Conservation (phyloP, 371 early-diverging fungal genomes). For the Apophysomyces ossiformis region DNA sequence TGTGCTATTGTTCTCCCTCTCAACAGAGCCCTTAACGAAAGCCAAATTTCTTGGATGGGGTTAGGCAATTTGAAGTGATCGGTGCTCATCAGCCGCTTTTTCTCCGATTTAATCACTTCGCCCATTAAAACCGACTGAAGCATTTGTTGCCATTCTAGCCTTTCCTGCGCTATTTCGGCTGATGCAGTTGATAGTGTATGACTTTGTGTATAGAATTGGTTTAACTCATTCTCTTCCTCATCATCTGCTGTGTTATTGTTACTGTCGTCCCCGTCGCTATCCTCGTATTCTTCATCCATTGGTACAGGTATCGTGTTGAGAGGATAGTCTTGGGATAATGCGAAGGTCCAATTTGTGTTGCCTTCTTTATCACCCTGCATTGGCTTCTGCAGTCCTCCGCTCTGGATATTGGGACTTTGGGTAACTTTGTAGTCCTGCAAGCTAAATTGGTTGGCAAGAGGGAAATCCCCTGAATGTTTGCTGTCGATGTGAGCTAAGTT, state of each 20-base stretch:
- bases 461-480: neutral
- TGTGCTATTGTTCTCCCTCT: conserved; percentile 64
- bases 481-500: neutral
- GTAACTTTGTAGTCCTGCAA: conserved; percentile 2
- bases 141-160: conserved; percentile 87
- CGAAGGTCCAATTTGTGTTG: neutral
- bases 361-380: conserved; percentile 6
- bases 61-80: conserved; percentile 54
- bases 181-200: conserved; percentile 26
- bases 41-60: conserved; percentile 76
- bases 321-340: conserved; percentile 22
- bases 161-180: conserved; percentile 64
- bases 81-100: conserved; percentile 64
- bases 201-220: conserved; percentile 37
- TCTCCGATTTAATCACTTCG: conserved; percentile 84
- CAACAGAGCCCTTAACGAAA: conserved; percentile 71
- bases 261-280: conserved; percentile 29
- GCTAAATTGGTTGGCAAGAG: neutral
- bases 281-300: conserved; percentile 26
- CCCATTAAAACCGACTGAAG: conserved; percentile 83
- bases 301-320: conserved; percentile 23
- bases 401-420: neutral
- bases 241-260: neutral
- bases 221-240: conserved; percentile 18
- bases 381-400: neutral